These are phyloP conservation scores for Lachancea mirantina DNA, from an alignment of 805 yeast genomes.

Conservation along the genomic window DNA sequence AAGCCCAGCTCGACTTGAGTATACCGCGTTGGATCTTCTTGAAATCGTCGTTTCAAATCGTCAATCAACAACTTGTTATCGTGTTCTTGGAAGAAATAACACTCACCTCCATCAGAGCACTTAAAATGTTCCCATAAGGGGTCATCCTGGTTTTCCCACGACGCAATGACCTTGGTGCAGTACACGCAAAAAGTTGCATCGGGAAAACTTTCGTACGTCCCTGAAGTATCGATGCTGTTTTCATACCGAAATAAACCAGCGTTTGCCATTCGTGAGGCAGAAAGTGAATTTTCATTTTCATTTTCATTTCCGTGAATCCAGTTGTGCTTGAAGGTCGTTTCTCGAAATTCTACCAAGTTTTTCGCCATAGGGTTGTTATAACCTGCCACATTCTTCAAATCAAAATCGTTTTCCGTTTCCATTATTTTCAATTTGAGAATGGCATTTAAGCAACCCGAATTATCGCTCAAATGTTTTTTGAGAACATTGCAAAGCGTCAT, in stretches of 20 bases:
- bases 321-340: conserved; percentile 14
- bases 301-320: conserved; percentile 22
- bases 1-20: neutral
- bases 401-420: conserved; percentile 20
- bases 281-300: conserved; percentile 11
- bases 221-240: conserved; percentile 36
- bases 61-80: neutral
- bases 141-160: conserved; percentile 50
- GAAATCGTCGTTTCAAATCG: conserved; percentile 2
- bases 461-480: conserved; percentile 14
- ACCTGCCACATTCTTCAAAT: too few species aligned
- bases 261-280: conserved; percentile 36
- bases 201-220: conserved; percentile 25
- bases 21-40: too few species aligned
- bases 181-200: conserved; percentile 53
- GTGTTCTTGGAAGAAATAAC: conserved; percentile 18
- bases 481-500: conserved; percentile 21
- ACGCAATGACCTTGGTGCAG: conserved; percentile 49
- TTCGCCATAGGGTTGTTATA: conserved; percentile 17
- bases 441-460: conserved; percentile 8
- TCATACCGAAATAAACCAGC: conserved; percentile 51
- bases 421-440: conserved; percentile 10
- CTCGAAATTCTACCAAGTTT: conserved; percentile 12
- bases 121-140: conserved; percentile 44
- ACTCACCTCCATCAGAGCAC: conserved; percentile 17